Evolutionary conservation across 805 yeast genomes (phyloP).

Genomic region (Cephaloascus albidus): DNA sequence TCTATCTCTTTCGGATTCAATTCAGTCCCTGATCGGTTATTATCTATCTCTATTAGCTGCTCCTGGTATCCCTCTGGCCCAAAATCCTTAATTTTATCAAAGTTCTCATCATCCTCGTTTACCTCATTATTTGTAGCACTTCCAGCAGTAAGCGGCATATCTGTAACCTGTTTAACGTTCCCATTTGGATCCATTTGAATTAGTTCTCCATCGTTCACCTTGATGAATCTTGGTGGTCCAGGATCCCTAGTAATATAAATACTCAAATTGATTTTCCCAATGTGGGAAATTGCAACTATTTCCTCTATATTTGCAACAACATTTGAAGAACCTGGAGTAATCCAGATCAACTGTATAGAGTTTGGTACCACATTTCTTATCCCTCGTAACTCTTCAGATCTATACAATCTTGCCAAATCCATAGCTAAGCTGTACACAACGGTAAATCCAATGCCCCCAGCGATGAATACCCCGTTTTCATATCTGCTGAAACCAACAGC

Average conservation of each 20-base stretch:
- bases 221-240: background rate
- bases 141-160: background rate
- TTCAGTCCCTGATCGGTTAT: background rate
- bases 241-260: conserved; percentile 1
- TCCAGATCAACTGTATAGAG: conserved; percentile 1
- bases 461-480: conserved; percentile 1
- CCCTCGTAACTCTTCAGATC: background rate
- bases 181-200: background rate
- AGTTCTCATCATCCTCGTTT: background rate
- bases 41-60: no score
- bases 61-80: no score
- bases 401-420: conserved; percentile 1
- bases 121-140: background rate
- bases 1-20: background rate
- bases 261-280: background rate
- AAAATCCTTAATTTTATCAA: no score
- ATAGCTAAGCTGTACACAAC: conserved; percentile 1
- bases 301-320: conserved; percentile 2
- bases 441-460: conserved; percentile 3
- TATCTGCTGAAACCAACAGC: conserved; percentile 1
- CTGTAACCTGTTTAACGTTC: background rate
- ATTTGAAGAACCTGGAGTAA: conserved; percentile 1
- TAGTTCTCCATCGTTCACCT: background rate
- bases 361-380: background rate
- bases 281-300: background rate